Evolutionary conservation across 2,329 filamentous ascomycete species (phyloP).

Genomic region (Nothomitra cinnamomea): DNA sequence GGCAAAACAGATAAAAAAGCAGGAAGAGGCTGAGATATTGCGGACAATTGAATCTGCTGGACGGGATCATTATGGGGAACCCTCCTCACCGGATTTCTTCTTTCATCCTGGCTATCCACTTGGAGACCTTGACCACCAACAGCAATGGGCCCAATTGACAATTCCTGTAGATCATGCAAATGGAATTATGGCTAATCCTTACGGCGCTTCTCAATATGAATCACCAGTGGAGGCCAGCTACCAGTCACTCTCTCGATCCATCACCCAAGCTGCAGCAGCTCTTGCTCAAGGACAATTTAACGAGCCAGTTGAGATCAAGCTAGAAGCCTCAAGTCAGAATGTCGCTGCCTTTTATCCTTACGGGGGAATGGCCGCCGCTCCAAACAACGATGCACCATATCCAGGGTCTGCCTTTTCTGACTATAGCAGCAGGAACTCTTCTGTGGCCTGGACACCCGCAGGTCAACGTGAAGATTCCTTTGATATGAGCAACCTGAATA

Average conservation of each 20-base stretch:
- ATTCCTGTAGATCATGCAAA: background rate
- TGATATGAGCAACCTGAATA: background rate
- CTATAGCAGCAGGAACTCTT: background rate
- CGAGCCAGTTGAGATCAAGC: background rate
- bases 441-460: slow-evolving; percentile 3
- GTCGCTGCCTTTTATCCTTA: background rate
- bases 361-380: background rate
- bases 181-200: background rate
- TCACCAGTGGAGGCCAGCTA: slow-evolving; percentile 2
- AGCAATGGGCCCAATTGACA: background rate
- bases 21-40: slow-evolving; percentile 27
- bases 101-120: background rate
- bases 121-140: background rate
- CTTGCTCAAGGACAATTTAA: background rate
- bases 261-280: background rate
- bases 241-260: slow-evolving; percentile 3
- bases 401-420: slow-evolving; percentile 2
- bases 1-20: slow-evolving; percentile 32
- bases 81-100: background rate
- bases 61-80: background rate
- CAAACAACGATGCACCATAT: background rate
- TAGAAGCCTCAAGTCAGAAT: background rate
- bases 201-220: background rate
- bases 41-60: slow-evolving; percentile 5
- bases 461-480: slow-evolving; percentile 3